Percentiles rank a stretch among this genome's conserved stretches.
Evolutionary conservation across 108 stramenopile genomes (phyloP).

Genomic region (Stephanodiscus minutulus): DNA sequence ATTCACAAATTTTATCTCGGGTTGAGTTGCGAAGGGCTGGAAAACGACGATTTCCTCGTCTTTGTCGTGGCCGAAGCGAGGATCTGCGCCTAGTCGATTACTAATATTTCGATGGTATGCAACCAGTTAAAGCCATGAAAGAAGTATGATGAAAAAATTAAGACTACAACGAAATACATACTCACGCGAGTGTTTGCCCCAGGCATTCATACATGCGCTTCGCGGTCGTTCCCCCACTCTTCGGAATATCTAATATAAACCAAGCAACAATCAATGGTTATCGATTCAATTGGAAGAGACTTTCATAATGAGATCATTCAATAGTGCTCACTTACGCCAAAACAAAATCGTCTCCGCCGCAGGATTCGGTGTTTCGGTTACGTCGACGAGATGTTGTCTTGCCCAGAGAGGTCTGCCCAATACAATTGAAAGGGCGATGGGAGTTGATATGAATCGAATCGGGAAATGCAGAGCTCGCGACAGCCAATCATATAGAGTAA

Average conservation of each 20-base stretch:
- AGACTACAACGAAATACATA: not conserved
- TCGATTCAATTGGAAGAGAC: not conserved
- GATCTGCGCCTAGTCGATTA: slow-evolving; percentile 32
- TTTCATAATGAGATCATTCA: not conserved
- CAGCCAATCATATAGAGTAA: not conserved
- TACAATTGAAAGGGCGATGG: not conserved
- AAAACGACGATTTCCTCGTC: slow-evolving; percentile 31
- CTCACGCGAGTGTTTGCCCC: slow-evolving; percentile 18
- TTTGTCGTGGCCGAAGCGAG: slow-evolving; percentile 36
- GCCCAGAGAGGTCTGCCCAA: slow-evolving; percentile 13
- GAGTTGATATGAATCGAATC: not conserved
- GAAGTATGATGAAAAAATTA: not conserved
- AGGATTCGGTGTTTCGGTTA: slow-evolving; percentile 14
- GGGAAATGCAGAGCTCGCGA: not conserved
- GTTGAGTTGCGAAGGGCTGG: slow-evolving; percentile 2
- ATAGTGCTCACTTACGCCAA: slow-evolving; percentile 13
- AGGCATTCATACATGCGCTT: slow-evolving; percentile 41
- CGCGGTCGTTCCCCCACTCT: slow-evolving; percentile 40
- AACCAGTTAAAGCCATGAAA: not conserved
- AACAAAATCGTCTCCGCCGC: slow-evolving; percentile 2
- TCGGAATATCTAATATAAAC: slow-evolving; percentile 35
- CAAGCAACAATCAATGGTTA: not conserved
- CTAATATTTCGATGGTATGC: not conserved
- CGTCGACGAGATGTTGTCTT: not conserved
- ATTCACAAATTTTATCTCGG: slow-evolving; percentile 37